These are phyloP conservation scores for Hyaloperonospora brassicae DNA, from an alignment of 352 stramenopile genomes.

Conservation along the genomic window DNA sequence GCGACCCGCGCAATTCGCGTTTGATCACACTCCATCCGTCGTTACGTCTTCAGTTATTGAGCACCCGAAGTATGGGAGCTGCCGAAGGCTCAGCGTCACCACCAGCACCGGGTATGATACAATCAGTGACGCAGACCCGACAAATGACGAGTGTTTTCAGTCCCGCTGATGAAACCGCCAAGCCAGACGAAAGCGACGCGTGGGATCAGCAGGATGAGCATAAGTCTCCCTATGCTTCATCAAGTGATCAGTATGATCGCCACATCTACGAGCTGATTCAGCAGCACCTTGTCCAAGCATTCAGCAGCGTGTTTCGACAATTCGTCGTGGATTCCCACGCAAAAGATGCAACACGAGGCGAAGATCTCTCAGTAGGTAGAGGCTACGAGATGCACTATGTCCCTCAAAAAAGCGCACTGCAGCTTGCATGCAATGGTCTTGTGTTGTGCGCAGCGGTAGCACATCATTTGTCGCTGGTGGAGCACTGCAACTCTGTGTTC, in stretches of 20 bases:
- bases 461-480: slow-evolving; percentile 39
- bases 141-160: slow-evolving; percentile 19
- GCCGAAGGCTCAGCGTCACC: slow-evolving; percentile 6
- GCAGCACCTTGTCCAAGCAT: slow-evolving; percentile 40
- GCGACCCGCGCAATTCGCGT: slow-evolving; percentile 42
- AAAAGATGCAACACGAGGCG: slow-evolving; percentile 26
- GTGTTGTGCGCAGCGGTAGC: slow-evolving; percentile 56
- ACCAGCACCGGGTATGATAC: slow-evolving; percentile 20
- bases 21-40: slow-evolving; percentile 53
- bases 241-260: slow-evolving; percentile 49
- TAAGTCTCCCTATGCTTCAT: slow-evolving; percentile 12
- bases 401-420: slow-evolving; percentile 61
- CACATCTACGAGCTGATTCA: slow-evolving; percentile 68
- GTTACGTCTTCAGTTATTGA: slow-evolving; percentile 21
- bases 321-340: slow-evolving; percentile 54
- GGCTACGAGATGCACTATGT: slow-evolving; percentile 45
- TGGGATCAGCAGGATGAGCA: slow-evolving; percentile 12
- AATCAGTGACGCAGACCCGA: slow-evolving; percentile 21
- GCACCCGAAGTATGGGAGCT: slow-evolving; percentile 15
- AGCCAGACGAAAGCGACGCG: slow-evolving; percentile 6
- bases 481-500: slow-evolving; percentile 62
- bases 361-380: slow-evolving; percentile 18
- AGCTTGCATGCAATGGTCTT: slow-evolving; percentile 71
- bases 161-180: slow-evolving; percentile 7
- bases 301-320: slow-evolving; percentile 65